Conservation (phyloP, 2,329 filamentous ascomycete species). For the Cladophialophora exuberans region DNA sequence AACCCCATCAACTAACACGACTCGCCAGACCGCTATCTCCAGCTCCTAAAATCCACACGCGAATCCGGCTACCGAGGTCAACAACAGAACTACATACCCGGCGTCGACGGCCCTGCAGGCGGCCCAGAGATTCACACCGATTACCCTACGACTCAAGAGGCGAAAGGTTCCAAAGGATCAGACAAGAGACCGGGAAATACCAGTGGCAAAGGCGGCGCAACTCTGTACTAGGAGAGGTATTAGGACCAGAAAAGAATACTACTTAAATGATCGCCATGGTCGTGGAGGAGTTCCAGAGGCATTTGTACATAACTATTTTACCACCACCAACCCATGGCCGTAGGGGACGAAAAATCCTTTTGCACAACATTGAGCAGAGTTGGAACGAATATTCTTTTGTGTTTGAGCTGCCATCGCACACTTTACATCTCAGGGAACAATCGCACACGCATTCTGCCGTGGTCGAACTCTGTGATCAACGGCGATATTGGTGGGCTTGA, state of each 20-base stretch:
- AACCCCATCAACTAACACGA: background rate
- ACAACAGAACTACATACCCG: conserved; percentile 63
- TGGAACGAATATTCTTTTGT: too few relatives aligned
- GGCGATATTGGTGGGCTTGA: background rate
- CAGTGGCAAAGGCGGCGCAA: conserved; percentile 28
- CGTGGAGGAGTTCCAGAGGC: too few relatives aligned
- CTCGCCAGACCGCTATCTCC: conserved; percentile 63
- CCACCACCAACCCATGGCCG: too few relatives aligned
- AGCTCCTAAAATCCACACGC: conserved; percentile 65
- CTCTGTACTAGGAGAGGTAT: conserved; percentile 21
- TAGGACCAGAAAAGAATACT: background rate
- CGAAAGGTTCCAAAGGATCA: conserved; percentile 31
- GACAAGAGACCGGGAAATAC: conserved; percentile 33
- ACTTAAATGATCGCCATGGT: too few relatives aligned
- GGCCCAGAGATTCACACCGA: conserved; percentile 31
- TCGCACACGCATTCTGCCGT: too few relatives aligned
- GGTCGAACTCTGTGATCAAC: background rate
- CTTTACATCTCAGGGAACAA: too few relatives aligned
- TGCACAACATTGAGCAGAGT: too few relatives aligned
- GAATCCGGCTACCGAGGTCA: conserved; percentile 66
- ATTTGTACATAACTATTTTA: too few relatives aligned
- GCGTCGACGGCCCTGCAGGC: conserved; percentile 31
- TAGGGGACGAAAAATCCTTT: too few relatives aligned
- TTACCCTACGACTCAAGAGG: conserved; percentile 31
- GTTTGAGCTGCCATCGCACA: too few relatives aligned